Percentiles rank a stretch among this genome's conserved stretches.
Conservation (phyloP, 768 basidiomycete genomes). For the Tulasnella calospora region DNA sequence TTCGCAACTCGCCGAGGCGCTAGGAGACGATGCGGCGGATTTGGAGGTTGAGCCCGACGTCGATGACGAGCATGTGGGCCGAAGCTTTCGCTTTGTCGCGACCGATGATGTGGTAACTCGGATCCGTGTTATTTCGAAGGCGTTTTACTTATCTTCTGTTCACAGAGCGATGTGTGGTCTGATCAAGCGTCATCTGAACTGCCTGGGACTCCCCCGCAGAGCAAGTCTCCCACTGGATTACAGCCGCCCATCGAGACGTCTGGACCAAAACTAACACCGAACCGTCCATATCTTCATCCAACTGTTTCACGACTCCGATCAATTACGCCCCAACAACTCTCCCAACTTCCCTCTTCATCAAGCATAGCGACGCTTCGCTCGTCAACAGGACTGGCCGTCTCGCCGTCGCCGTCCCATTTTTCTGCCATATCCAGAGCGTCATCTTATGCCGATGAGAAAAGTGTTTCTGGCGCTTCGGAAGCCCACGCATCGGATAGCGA, state of each 20-base stretch:
- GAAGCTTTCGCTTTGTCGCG: conserved; percentile 35
- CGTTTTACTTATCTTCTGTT: conserved; percentile 16
- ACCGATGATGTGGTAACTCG: conserved; percentile 35
- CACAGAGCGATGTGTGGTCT: conserved; percentile 18
- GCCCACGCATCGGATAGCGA: conserved; percentile 26
- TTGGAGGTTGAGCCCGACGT: conserved; percentile 44
- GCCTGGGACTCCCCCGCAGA: conserved; percentile 23
- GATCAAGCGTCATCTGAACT: conserved; percentile 30
- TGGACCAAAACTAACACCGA: conserved; percentile 22
- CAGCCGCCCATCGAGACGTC: conserved; percentile 1
- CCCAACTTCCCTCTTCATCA: conserved; percentile 38
- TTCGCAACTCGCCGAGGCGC: conserved; percentile 64
- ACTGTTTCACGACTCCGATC: conserved; percentile 49
- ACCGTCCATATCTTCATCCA: conserved; percentile 32
- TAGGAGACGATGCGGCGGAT: conserved; percentile 53
- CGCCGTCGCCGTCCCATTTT: conserved; percentile 59
- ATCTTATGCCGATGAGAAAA: conserved; percentile 45
- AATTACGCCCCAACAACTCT: conserved; percentile 43
- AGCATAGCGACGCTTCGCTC: conserved; percentile 46
- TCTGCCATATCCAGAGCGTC: conserved; percentile 67
- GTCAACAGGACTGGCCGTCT: conserved; percentile 41
- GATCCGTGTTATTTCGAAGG: not conserved
- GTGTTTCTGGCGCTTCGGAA: conserved; percentile 39
- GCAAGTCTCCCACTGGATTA: not conserved
- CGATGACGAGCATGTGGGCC: conserved; percentile 36